These are phyloP conservation scores for Fusarium pilosicola DNA, from an alignment of 2,329 filamentous ascomycete species.

Conservation along the genomic window DNA sequence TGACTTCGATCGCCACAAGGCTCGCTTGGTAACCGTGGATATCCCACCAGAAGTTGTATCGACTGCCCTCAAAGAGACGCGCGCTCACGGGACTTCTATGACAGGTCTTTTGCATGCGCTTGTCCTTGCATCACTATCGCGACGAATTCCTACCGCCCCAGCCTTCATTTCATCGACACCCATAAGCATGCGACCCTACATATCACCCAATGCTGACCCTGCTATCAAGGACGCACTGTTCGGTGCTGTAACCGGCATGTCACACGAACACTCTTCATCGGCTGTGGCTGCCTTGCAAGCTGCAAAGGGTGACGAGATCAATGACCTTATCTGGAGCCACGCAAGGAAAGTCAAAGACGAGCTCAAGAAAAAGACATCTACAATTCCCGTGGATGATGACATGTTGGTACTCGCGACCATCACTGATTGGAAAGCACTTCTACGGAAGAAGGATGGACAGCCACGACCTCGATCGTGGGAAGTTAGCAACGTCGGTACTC, in stretches of 20 bases:
- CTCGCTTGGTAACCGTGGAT: slow-evolving; percentile 51
- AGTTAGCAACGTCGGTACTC: slow-evolving; percentile 61
- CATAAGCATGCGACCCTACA: slow-evolving; percentile 56
- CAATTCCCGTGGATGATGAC: slow-evolving; percentile 56
- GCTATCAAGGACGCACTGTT: slow-evolving; percentile 49
- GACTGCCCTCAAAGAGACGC: slow-evolving; percentile 52
- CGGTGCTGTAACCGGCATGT: slow-evolving; percentile 52
- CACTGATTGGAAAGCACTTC: slow-evolving; percentile 55
- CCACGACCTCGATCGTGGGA: slow-evolving; percentile 58
- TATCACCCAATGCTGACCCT: slow-evolving; percentile 42
- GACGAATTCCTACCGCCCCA: slow-evolving; percentile 49
- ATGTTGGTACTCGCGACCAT: slow-evolving; percentile 55
- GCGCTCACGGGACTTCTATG: slow-evolving; percentile 55
- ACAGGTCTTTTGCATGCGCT: slow-evolving; percentile 62
- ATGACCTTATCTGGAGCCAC: slow-evolving; percentile 55
- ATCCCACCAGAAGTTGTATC: slow-evolving; percentile 45
- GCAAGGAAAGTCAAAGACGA: slow-evolving; percentile 50
- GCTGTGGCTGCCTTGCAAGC: slow-evolving; percentile 42
- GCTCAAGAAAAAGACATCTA: slow-evolving; percentile 47
- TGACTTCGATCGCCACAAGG: slow-evolving; percentile 48
- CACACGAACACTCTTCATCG: slow-evolving; percentile 44
- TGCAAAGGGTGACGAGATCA: slow-evolving; percentile 21
- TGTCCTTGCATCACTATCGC: slow-evolving; percentile 53
- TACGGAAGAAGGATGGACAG: slow-evolving; percentile 54
- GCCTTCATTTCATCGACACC: slow-evolving; percentile 54